Percentiles rank a stretch among this genome's conserved stretches.
These are phyloP conservation scores for Nannochloris sp. DNA, from an alignment of 139 green algal genomes.

Conservation along the genomic window DNA sequence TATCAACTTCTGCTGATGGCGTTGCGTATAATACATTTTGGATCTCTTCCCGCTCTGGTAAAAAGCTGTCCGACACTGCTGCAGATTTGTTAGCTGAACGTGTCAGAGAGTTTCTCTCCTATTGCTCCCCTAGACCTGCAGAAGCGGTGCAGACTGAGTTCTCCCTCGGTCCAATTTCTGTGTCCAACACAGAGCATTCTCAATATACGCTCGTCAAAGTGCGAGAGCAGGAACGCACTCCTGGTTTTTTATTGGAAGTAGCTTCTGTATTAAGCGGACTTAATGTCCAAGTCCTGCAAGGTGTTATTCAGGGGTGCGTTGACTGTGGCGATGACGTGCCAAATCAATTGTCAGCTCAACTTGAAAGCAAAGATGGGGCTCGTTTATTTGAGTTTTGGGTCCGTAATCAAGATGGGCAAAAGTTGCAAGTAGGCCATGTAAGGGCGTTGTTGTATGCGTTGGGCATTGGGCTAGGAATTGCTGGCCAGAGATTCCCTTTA, in stretches of 20 bases:
- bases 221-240: conserved; percentile 3
- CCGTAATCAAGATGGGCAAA: conserved; percentile 18
- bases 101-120: conserved; percentile 43
- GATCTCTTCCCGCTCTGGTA: conserved; percentile 24
- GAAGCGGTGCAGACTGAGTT: conserved; percentile 19
- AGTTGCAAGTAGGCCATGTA: conserved; percentile 27
- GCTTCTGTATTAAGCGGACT: conserved; percentile 45
- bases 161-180: conserved; percentile 13
- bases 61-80: conserved; percentile 29
- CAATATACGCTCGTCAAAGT: conserved; percentile 39
- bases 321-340: background rate
- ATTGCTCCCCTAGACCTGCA: conserved; percentile 34
- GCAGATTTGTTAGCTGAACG: conserved; percentile 39
- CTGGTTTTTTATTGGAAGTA: conserved; percentile 43
- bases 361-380: background rate
- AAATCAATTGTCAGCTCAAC: background rate
- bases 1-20: conserved; percentile 26
- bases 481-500: conserved; percentile 13
- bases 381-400: conserved; percentile 44
- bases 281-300: conserved; percentile 38
- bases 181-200: conserved; percentile 38
- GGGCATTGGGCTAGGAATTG: conserved; percentile 26
- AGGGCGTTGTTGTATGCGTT: conserved; percentile 36
- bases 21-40: conserved; percentile 46
- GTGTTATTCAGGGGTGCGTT: conserved; percentile 34